Percentiles rank a stretch among this genome's conserved stretches.
Conservation (phyloP, 257 asterid genomes). For the Oldenlandia corymbosa region DNA sequence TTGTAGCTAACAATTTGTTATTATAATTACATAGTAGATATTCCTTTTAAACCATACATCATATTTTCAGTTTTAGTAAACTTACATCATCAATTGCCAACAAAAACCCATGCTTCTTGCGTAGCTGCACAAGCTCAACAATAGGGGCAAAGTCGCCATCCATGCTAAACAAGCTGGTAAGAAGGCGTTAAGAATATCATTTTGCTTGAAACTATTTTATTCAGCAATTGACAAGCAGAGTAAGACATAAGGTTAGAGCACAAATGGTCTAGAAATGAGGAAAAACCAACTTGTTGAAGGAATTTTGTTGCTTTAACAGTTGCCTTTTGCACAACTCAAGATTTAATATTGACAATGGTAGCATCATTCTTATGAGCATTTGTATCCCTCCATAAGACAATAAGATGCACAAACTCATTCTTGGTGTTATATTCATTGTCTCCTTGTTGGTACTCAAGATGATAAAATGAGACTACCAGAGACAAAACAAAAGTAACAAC, state of each 20-base stretch:
- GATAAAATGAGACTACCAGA: background rate
- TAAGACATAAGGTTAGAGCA: background rate
- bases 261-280: background rate
- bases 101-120: constrained; percentile 83
- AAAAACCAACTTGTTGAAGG: background rate
- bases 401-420: background rate
- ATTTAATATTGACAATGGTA: background rate
- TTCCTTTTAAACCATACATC: no score
- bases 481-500: background rate
- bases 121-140: constrained; percentile 75
- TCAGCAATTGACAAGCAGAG: background rate
- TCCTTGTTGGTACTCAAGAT: background rate
- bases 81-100: constrained; percentile 95
- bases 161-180: constrained; percentile 89
- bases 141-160: constrained; percentile 99
- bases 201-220: no score
- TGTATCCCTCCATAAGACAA: background rate
- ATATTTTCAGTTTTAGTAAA: constrained; percentile 16
- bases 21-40: no score
- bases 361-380: background rate
- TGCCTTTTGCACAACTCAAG: background rate
- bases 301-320: background rate
- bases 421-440: background rate
- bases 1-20: no score
- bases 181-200: no score